Evolutionary conservation across 2,329 filamentous ascomycete species (phyloP), one percentile per base, ranked within the genome.

Genomic region (Amesomyces nigricolor): DNA sequence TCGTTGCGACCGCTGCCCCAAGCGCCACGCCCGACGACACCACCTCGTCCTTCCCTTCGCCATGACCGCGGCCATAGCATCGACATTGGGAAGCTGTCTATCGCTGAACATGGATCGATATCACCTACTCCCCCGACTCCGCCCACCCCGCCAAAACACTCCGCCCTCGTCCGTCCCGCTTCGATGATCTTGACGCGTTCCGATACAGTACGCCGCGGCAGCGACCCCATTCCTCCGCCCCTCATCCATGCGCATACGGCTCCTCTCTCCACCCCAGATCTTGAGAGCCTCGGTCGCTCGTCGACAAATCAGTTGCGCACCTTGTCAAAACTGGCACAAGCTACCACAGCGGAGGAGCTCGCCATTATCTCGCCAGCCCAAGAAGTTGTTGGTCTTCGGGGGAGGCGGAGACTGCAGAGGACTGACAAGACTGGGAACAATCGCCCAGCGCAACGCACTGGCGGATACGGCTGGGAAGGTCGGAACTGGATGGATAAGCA

Each of bases 401-500:
- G 94, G 17, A 83, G 95, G 49, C 81, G 91, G 59, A 86, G 85
- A 63, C 73, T 99, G 51, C 94, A 96, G 71, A 80, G 90, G 60
- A 80, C 81, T 26, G 81, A 81, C 59, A 83, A 79, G 62, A 73
- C 73, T 16, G 72, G 73, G 37, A 73, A 72, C 26, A 71, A 69
- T 22, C 74, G 75, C 19, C 72, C 77, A 43, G 73, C 78, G 59
- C 75, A 76, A 60, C 69, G 70, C 9, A 64, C 66, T 5, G 75
- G 74, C 54, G 77, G 72, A 26, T 89, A 86, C 62, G 81, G 84
- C 47, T 94, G 91, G 86, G 83, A 89, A 60, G 85, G 86, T 17
- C 83, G 88, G 48, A 95, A 92, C 68, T 99, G 94, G 94, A 99
- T 99, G 92, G 94, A 99, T 70, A 94, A 95, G 68, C 92, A 99